A percentile compares a stretch with the other conserved stretches of the same genome.
These are phyloP conservation scores for Coniosporium apollinis DNA, from an alignment of 495 filamentous ascomycete genomes.

Conservation along the genomic window DNA sequence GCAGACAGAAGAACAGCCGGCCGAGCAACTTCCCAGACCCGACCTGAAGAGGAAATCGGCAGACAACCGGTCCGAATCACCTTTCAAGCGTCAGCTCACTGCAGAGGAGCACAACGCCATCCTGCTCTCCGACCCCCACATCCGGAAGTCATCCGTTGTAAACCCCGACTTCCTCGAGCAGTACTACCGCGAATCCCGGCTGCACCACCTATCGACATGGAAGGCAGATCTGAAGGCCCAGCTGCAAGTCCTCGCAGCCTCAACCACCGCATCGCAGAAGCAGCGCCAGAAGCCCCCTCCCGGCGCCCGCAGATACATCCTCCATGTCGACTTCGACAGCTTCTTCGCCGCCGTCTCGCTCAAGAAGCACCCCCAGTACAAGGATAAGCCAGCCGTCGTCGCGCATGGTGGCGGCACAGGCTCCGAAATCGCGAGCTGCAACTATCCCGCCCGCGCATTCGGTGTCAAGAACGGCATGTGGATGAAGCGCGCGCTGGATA, in stretches of 20 bases:
- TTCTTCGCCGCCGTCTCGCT: constrained; percentile 93
- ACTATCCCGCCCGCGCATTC: constrained; percentile 72
- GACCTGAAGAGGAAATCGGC: not conserved
- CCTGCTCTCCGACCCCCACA: constrained; percentile 62
- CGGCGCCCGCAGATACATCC: constrained; percentile 61
- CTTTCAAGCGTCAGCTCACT: constrained; percentile 37
- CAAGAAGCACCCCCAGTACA: constrained; percentile 54
- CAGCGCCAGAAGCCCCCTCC: constrained; percentile 29
- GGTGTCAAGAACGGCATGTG: constrained; percentile 97
- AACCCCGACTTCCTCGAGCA: constrained; percentile 88
- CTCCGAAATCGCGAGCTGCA: constrained; percentile 93
- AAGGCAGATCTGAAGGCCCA: constrained; percentile 83
- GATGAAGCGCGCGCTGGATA: constrained; percentile 77
- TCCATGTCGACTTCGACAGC: constrained; percentile 97
- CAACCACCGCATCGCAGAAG: constrained; percentile 42
- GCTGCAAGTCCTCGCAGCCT: constrained; percentile 59
- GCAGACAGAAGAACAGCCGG: too few relatives aligned
- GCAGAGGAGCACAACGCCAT: constrained; percentile 84
- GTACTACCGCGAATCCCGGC: constrained; percentile 80
- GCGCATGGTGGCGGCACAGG: constrained; percentile 73
- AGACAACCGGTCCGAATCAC: not conserved
- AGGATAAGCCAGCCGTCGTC: constrained; percentile 72
- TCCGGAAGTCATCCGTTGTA: constrained; percentile 67
- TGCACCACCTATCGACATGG: constrained; percentile 92
- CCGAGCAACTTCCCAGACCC: too few relatives aligned